Evolutionary conservation across 2,329 filamentous ascomycete genomes (phyloP), one percentile per base, ranked within the genome.

Genomic region (Fusarium luffae): DNA sequence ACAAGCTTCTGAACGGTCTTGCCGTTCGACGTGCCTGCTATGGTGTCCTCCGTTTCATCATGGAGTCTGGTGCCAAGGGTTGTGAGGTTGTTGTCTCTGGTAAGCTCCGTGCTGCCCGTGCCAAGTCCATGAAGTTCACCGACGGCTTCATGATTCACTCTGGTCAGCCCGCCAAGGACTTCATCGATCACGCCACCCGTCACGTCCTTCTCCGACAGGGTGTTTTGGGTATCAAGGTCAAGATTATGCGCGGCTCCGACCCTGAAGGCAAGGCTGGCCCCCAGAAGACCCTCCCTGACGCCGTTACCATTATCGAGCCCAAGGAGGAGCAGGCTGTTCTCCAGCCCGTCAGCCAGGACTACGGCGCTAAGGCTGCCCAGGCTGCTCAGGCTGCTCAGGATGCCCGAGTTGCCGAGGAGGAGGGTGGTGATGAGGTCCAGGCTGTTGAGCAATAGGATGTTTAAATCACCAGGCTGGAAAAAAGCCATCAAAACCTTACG

Each of bases 131-230:
- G 96, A 99, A 99, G 92, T 99, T 99, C 92, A 99, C 96, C 85
- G 94, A 99, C 85, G 96, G 96, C 84, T 99, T 99, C 93, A 99
- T 99, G 96, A 99, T 99, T 87, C 96, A 99, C 93, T 99, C 96
- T 81, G 96, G 96, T 87, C 96, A 99, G 85, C 96, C 96, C 81
- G 96, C 95, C 82, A 95, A 97, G 87, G 96, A 99, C 88, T 99
- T 99, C 89, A 99, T 99, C 84, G 96, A 99, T 89, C 89, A 87
- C 80, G 97, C 97, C 78, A 98, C 96, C 81, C 96, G 96, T 80
- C 96, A 99, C 93, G 96, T 99, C 80, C 94, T 99, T 77, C 94
- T 99, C 85, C 93, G 97, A 87, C 96, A 99, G 89, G 96, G 96
- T 93, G 96, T 99, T 76, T 89, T 99, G 76, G 96, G 96, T 88